phyloP scores from a whole-genome alignment of 2,329 filamentous ascomycete species.

The Aspergillus japonicus region DNA sequence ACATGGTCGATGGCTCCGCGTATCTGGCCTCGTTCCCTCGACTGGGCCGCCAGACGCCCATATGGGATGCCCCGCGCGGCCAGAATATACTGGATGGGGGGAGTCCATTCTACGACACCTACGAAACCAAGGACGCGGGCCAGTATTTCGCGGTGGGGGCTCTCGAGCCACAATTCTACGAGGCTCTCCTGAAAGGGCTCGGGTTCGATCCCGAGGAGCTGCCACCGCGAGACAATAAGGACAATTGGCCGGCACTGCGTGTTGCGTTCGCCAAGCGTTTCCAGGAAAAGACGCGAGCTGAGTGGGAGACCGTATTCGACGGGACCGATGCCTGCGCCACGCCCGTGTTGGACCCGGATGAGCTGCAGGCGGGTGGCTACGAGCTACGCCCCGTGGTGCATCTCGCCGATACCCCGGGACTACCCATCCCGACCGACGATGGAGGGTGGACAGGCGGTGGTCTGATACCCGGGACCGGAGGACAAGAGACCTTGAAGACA shows the following conservation, averaged over 20 bases:
- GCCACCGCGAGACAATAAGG: conserved; percentile 57
- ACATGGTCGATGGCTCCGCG: conserved; percentile 89
- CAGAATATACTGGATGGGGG: conserved; percentile 80
- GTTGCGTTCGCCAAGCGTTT: conserved; percentile 64
- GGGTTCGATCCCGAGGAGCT: conserved; percentile 52
- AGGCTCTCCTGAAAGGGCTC: conserved; percentile 64
- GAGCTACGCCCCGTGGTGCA: conserved; percentile 47
- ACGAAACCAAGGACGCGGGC: conserved; percentile 72
- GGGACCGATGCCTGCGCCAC: conserved; percentile 89
- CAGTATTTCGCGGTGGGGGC: conserved; percentile 85
- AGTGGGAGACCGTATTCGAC: conserved; percentile 87
- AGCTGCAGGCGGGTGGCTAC: conserved; percentile 63
- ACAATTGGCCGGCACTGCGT: conserved; percentile 67
- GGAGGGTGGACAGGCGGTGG: conserved; percentile 66
- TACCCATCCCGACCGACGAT: conserved; percentile 56
- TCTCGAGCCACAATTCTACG: conserved; percentile 84
- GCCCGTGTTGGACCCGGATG: conserved; percentile 74
- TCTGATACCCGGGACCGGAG: conserved; percentile 67
- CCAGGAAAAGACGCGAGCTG: conserved; percentile 64
- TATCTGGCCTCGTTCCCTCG: conserved; percentile 79
- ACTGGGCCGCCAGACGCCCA: conserved; percentile 60
- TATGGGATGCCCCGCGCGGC: conserved; percentile 66
- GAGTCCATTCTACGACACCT: conserved; percentile 84
- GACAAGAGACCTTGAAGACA: conserved; percentile 63
- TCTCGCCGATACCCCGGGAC: conserved; percentile 67